Evolutionary conservation across 83 land plant species (phyloP).

Genomic region (Larix sibirica): DNA sequence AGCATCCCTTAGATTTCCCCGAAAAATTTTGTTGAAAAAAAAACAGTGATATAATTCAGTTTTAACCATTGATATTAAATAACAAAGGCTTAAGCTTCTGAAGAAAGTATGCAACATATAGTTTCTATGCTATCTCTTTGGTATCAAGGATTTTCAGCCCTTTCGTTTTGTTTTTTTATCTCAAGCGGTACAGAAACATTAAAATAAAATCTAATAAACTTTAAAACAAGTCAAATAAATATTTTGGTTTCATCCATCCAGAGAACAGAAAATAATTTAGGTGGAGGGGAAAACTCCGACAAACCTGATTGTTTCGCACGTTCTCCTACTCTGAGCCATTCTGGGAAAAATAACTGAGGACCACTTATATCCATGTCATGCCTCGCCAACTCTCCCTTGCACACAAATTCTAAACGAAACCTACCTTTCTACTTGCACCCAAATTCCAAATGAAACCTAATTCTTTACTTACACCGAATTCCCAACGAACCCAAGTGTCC

Average conservation of each 20-base stretch:
- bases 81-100: too few species aligned
- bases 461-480: not conserved
- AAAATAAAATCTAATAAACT: too few species aligned
- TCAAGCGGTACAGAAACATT: not conserved
- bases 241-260: too few species aligned
- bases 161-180: not conserved
- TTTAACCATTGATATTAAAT: too few species aligned
- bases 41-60: too few species aligned
- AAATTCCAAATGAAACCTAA: not conserved
- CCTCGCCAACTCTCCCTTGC: not conserved
- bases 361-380: not conserved
- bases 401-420: not conserved
- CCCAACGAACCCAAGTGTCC: not conserved
- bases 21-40: too few species aligned
- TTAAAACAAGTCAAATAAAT: too few species aligned
- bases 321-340: not conserved
- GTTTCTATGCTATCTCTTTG: too few species aligned
- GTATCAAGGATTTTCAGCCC: too few species aligned
- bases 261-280: not conserved
- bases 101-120: too few species aligned
- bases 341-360: constrained; percentile 1
- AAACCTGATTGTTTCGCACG: not conserved
- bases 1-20: too few species aligned
- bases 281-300: not conserved
- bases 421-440: not conserved